Evolutionary conservation across 1,284 basidiomycete genomes (phyloP).

Genomic region (Ceratorhiza oryzae-sativae): DNA sequence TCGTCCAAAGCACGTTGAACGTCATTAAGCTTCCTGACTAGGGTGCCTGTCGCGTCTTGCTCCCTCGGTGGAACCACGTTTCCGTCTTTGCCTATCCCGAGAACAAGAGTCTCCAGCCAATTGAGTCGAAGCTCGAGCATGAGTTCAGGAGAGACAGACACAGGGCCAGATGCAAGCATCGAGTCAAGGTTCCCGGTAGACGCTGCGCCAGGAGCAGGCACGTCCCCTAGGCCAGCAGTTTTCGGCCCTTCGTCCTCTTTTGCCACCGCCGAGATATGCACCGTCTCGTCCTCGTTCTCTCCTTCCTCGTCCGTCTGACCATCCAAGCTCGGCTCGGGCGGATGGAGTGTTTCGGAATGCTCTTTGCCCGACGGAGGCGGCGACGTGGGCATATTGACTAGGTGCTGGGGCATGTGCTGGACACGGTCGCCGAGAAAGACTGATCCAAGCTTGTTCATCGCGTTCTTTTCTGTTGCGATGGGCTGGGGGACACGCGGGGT

Average conservation of each 20-base stretch:
- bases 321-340: slow-evolving; percentile 20
- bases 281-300: background rate
- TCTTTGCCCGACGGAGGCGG: slow-evolving; percentile 9
- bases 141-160: slow-evolving; percentile 62
- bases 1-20: slow-evolving; percentile 63
- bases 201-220: background rate
- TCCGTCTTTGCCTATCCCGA: slow-evolving; percentile 63
- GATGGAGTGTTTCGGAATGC: background rate
- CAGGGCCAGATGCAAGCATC: slow-evolving; percentile 28
- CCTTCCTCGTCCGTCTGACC: slow-evolving; percentile 24
- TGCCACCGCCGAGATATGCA: background rate
- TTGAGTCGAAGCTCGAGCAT: slow-evolving; percentile 74
- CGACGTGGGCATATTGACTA: slow-evolving; percentile 17
- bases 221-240: background rate
- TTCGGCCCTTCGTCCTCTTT: background rate
- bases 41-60: slow-evolving; percentile 49
- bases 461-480: slow-evolving; percentile 9
- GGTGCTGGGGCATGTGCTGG: slow-evolving; percentile 34
- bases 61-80: slow-evolving; percentile 17
- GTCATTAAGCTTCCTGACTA: slow-evolving; percentile 65
- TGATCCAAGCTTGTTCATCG: slow-evolving; percentile 33
- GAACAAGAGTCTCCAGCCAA: slow-evolving; percentile 76
- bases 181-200: slow-evolving; percentile 21
- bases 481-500: background rate
- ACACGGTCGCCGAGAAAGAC: slow-evolving; percentile 42